A percentile compares a stretch with the other conserved stretches of the same genome.
These are phyloP conservation scores for Waitea zeae DNA, from an alignment of 1,284 basidiomycete genomes.

Conservation along the genomic window DNA sequence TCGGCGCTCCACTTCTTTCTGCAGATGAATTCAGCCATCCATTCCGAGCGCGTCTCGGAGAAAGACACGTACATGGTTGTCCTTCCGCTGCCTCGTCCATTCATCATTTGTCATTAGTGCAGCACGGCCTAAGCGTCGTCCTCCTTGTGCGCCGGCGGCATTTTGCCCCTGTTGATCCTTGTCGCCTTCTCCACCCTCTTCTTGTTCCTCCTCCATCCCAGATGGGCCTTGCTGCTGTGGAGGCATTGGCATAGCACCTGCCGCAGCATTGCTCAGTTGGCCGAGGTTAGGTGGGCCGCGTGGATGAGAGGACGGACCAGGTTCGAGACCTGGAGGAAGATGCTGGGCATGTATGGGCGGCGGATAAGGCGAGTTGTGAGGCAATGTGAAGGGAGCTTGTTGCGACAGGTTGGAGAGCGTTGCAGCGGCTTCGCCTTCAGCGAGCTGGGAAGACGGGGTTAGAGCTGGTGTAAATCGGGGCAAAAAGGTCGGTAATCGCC, in stretches of 20 bases:
- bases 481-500: no score
- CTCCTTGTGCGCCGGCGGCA: slow-evolving; percentile 16
- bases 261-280: slow-evolving; percentile 33
- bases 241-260: slow-evolving; percentile 7
- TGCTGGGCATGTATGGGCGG: slow-evolving; percentile 5
- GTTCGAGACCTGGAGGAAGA: slow-evolving; percentile 20
- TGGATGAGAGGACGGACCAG: slow-evolving; percentile 59
- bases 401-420: slow-evolving; percentile 45
- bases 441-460: slow-evolving; percentile 13
- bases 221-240: slow-evolving; percentile 13
- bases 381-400: slow-evolving; percentile 22
- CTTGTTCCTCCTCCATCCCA: slow-evolving; percentile 21
- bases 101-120: slow-evolving; percentile 57
- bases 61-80: slow-evolving; percentile 52
- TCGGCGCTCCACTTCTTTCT: slow-evolving; percentile 96
- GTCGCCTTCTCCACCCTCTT: slow-evolving; percentile 11
- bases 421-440: slow-evolving; percentile 41
- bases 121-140: slow-evolving; percentile 26
- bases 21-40: slow-evolving; percentile 5
- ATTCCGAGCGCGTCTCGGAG: background rate
- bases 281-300: slow-evolving; percentile 49
- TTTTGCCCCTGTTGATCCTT: slow-evolving; percentile 6
- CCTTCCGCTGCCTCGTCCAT: slow-evolving; percentile 69
- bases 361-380: slow-evolving; percentile 8
- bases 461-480: no score